Base-by-base conservation (phyloP, 352 stramenopile species). In the Globisporangium parvum region DNA sequence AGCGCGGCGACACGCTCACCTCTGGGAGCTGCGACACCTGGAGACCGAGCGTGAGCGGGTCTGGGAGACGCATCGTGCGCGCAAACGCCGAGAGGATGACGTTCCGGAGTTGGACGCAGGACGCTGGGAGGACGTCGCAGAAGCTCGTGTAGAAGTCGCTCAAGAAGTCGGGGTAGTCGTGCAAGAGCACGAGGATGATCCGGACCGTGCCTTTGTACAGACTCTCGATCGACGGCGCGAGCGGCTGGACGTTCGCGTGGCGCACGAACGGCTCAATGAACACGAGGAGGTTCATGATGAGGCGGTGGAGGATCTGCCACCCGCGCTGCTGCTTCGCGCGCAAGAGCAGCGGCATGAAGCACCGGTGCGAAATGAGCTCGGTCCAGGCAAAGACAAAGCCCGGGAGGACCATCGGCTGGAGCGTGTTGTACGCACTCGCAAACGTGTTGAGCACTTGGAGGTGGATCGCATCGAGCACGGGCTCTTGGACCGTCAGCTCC, bases 321-420 rank as follows among this genome's bases (percentile, higher is more conserved):
- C 95, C 96, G 63, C 97, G 97, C 60, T 98, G 87, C 47, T 96
- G 85, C 71, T 97, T 96, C 11, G 88, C 77, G 28, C 77, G 78
- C 31, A 99, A 70, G 28, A 99, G 70, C 65, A 98, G 87, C n/a
- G 97, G 97, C 78, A 99, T 97, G 64, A 99, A 99, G 71, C 96
- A 97, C 9, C 96, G 84, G 72, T 99, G 96, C 24, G 93, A 98
- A 18, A 99, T 92, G 15, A 99, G 82, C 73, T 99, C 96, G 35
- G 98, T 95, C 97, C 97, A 99, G 33, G 95, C 93, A 79, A 99
- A 99, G 37, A 97, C 91, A 71, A 99, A 99, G 14, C 87, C 91
- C 37, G 97, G 96, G 17, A 98, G 75, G 41, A 93, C 89, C 44
- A 97, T 68, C 17, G 97, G 97, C 77, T 99, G 97, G 20, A 98